Percentiles rank a stretch among this genome's conserved stretches.
Conservation (phyloP, 2,329 filamentous ascomycete genomes). For the Daldinia sp. region DNA sequence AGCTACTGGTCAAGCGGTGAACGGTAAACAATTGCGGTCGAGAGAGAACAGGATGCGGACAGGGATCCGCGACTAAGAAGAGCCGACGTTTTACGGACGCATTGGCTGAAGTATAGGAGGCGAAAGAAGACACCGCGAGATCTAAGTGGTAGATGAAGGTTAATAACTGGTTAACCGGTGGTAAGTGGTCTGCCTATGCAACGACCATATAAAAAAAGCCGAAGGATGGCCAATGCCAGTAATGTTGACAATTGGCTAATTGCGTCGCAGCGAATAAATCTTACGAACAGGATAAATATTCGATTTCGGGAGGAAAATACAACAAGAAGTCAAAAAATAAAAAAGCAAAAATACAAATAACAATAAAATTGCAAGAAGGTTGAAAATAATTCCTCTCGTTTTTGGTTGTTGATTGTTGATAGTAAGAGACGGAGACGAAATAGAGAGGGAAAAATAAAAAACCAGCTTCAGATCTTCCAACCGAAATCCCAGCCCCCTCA, state of each 20-base stretch:
- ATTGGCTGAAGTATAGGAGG: constrained; percentile 30
- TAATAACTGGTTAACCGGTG: constrained; percentile 30
- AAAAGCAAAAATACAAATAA: constrained; percentile 2
- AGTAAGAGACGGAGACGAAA: not conserved
- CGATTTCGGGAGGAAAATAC: constrained; percentile 5
- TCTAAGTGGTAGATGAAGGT: constrained; percentile 23
- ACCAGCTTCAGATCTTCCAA: constrained; percentile 21
- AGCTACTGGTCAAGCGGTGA: constrained; percentile 36
- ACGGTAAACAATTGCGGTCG: constrained; percentile 24
- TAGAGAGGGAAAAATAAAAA: constrained; percentile 6
- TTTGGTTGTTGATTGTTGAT: constrained; percentile 3
- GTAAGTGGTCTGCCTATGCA: constrained; percentile 16
- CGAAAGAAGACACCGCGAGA: constrained; percentile 18
- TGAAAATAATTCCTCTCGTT: not conserved
- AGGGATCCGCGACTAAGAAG: constrained; percentile 20
- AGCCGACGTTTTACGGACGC: constrained; percentile 22
- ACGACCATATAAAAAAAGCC: constrained; percentile 5
- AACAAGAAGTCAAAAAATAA: not conserved
- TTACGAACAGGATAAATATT: constrained; percentile 20
- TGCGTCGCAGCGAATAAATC: constrained; percentile 22
- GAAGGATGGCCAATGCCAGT: not conserved
- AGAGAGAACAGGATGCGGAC: constrained; percentile 21
- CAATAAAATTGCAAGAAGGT: constrained; percentile 12
- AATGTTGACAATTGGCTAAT: constrained; percentile 22
- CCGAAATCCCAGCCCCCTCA: constrained; percentile 41